These are phyloP conservation scores for Coemansia sp. DNA, from an alignment of 192 early-diverging fungal genomes.

Conservation along the genomic window DNA sequence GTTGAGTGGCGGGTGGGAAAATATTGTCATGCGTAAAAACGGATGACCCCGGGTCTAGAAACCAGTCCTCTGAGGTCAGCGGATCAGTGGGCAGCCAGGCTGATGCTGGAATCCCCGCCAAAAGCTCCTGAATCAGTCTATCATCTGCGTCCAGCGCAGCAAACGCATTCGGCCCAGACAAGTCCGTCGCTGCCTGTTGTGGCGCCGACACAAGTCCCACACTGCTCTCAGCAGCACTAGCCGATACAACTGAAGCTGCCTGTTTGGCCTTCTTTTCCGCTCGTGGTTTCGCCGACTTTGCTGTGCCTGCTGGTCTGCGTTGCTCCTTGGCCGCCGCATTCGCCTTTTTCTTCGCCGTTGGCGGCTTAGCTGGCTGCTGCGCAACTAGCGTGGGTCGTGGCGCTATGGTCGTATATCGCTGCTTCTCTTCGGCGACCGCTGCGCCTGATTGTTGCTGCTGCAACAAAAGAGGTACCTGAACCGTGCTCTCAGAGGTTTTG, in stretches of 20 bases:
- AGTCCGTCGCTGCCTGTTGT: neutral
- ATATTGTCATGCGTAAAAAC: slow-evolving; percentile 32
- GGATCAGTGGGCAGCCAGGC: slow-evolving; percentile 50
- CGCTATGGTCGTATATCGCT: slow-evolving; percentile 17
- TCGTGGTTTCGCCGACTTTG: slow-evolving; percentile 8
- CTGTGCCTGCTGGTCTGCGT: slow-evolving; percentile 1
- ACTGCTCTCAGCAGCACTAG: neutral
- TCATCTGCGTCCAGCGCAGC: slow-evolving; percentile 36
- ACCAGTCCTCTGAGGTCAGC: slow-evolving; percentile 54
- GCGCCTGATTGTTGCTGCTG: neutral
- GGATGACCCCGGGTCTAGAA: slow-evolving; percentile 39
- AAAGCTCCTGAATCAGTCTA: slow-evolving; percentile 45
- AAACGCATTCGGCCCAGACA: slow-evolving; percentile 1
- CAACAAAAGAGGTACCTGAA: neutral
- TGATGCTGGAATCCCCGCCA: slow-evolving; percentile 49
- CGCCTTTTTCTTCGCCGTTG: neutral
- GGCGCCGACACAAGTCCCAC: neutral
- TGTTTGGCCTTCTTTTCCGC: neutral
- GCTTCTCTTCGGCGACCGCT: neutral
- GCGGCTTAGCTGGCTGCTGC: slow-evolving; percentile 6
- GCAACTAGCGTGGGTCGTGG: slow-evolving; percentile 13
- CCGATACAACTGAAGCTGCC: slow-evolving; percentile 1
- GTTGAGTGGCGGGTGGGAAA: neutral
- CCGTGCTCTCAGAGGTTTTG: neutral
- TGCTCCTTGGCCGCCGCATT: slow-evolving; percentile 10